Conservation (phyloP, 495 filamentous ascomycete genomes). For the Annulohypoxylon nitens region DNA sequence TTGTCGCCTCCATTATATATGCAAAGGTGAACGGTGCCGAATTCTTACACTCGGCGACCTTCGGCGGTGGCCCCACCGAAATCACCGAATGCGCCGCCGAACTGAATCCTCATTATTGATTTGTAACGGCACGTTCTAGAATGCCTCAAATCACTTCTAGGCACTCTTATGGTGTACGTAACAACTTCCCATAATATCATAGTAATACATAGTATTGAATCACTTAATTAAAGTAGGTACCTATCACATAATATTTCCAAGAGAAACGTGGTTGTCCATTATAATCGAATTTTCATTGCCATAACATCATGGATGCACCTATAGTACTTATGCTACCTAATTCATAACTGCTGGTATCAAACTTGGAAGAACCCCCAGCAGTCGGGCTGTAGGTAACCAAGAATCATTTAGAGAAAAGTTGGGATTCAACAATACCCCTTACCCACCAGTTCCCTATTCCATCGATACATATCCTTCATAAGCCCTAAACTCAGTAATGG, state of each 20-base stretch:
- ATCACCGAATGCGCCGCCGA: conserved; percentile 34
- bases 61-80: conserved; percentile 35
- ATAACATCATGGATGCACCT: conserved; percentile 39
- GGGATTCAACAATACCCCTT: conserved; percentile 25
- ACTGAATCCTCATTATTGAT: not conserved
- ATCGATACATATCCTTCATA: conserved; percentile 17
- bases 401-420: conserved; percentile 36
- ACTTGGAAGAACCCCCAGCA: conserved; percentile 16
- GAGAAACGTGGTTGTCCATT: conserved; percentile 16
- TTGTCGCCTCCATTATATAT: not conserved
- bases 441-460: conserved; percentile 28
- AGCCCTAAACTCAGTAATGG: conserved; percentile 16
- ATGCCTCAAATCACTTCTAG: not conserved
- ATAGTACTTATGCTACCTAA: conserved; percentile 37
- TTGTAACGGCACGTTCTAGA: conserved; percentile 17
- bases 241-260: not conserved
- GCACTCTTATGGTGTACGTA: too few species aligned
- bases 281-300: conserved; percentile 42
- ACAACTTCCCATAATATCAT: not conserved
- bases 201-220: not conserved
- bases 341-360: conserved; percentile 39
- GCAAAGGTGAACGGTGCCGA: not conserved
- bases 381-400: conserved; percentile 30
- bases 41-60: conserved; percentile 14
- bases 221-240: not conserved